Evolutionary conservation across 2,329 filamentous ascomycete genomes (phyloP).

Genomic region (Talaromyces amestolkiae): DNA sequence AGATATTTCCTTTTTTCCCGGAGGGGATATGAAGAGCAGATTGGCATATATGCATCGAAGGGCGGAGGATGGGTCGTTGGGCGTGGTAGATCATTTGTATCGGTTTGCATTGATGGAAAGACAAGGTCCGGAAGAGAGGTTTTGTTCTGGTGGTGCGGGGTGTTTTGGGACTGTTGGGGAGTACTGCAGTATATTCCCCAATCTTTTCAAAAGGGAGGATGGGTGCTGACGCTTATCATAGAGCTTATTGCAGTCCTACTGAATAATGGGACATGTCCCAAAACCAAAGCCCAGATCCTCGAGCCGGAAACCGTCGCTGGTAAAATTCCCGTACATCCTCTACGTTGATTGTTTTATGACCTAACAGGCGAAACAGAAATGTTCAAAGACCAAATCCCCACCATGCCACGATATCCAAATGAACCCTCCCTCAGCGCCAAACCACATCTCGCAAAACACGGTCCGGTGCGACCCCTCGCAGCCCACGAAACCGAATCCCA

Average conservation of each 20-base stretch:
- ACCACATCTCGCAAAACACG: constrained; percentile 48
- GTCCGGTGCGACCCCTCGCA: not conserved
- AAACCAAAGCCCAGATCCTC: constrained; percentile 54
- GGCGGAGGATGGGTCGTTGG: constrained; percentile 42
- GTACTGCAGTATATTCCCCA: constrained; percentile 51
- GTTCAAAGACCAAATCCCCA: constrained; percentile 60
- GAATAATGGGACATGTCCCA: constrained; percentile 60
- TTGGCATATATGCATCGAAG: constrained; percentile 59
- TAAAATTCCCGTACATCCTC: not conserved
- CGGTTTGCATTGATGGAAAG: constrained; percentile 14
- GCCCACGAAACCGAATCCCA: constrained; percentile 20
- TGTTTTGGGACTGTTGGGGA: constrained; percentile 60
- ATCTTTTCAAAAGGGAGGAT: not conserved
- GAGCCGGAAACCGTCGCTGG: constrained; percentile 52
- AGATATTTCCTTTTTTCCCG: constrained; percentile 59
- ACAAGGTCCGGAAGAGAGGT: not conserved
- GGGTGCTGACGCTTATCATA: constrained; percentile 23
- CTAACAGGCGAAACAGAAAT: constrained; percentile 40
- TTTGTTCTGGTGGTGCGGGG: constrained; percentile 59
- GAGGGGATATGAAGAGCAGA: constrained; percentile 51
- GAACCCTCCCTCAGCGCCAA: constrained; percentile 49
- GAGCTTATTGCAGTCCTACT: constrained; percentile 59
- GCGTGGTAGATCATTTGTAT: constrained; percentile 12
- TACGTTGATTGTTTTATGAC: not conserved
- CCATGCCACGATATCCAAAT: constrained; percentile 55